These are phyloP conservation scores for Sclerotinia borealis DNA, from an alignment of 2,329 filamentous ascomycete species.

Conservation along the genomic window DNA sequence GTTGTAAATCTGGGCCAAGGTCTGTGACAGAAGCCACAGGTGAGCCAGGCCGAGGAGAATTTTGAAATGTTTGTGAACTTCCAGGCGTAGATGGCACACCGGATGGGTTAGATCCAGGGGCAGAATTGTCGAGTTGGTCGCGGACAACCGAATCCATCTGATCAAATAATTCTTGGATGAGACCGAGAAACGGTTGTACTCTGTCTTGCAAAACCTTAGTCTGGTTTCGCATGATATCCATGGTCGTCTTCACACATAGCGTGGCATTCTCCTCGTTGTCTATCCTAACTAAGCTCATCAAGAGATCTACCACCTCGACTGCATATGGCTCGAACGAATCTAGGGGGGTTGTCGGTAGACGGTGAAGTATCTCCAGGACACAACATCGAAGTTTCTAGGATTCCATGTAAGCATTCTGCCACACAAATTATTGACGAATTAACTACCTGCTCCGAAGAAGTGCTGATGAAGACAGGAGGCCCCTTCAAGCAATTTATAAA, in stretches of 20 bases:
- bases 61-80: slow-evolving; percentile 64
- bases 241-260: slow-evolving; percentile 96
- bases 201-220: slow-evolving; percentile 72
- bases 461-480: slow-evolving; percentile 84
- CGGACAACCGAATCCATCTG: slow-evolving; percentile 92
- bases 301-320: slow-evolving; percentile 78
- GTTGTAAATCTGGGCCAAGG: slow-evolving; percentile 72
- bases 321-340: slow-evolving; percentile 87
- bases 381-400: slow-evolving; percentile 80
- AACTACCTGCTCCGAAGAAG: slow-evolving; percentile 78
- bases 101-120: slow-evolving; percentile 45
- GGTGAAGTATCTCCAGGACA: slow-evolving; percentile 89
- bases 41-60: slow-evolving; percentile 79
- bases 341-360: slow-evolving; percentile 65
- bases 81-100: slow-evolving; percentile 62
- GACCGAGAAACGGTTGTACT: slow-evolving; percentile 80
- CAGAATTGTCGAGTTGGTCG: slow-evolving; percentile 83
- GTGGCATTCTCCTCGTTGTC: slow-evolving; percentile 99
- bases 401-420: slow-evolving; percentile 7
- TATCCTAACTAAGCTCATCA: slow-evolving; percentile 79
- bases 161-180: slow-evolving; percentile 95
- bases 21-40: slow-evolving; percentile 79
- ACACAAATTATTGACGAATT: not conserved
- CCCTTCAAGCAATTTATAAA: slow-evolving; percentile 82
- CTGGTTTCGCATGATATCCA: slow-evolving; percentile 93